Evolutionary conservation across 2,329 filamentous ascomycete genomes (phyloP).

Genomic region (Microsporum audouinii): DNA sequence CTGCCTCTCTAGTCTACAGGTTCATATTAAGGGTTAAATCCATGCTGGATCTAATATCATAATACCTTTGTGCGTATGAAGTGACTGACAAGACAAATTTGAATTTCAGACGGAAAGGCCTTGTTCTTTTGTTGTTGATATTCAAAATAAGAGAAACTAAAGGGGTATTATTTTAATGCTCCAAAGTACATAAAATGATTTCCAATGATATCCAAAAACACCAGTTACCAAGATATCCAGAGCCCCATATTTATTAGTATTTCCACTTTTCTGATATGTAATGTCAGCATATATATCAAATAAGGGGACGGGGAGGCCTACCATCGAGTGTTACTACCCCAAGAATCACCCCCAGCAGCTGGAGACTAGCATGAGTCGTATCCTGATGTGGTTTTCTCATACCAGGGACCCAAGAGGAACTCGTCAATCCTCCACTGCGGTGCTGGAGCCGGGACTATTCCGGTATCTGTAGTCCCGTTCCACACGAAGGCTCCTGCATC

Average conservation of each 20-base stretch:
- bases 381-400: conserved; percentile 1
- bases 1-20: neutral
- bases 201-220: neutral
- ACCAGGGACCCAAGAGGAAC: conserved; percentile 8
- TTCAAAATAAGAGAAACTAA: neutral
- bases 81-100: neutral
- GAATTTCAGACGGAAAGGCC: neutral
- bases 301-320: neutral
- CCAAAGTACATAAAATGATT: neutral
- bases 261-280: neutral
- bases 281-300: neutral
- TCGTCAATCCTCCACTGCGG: conserved; percentile 12
- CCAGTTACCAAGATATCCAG: neutral
- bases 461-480: conserved; percentile 9
- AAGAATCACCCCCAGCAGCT: neutral
- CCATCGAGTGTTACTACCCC: neutral
- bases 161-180: neutral
- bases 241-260: neutral
- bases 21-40: neutral
- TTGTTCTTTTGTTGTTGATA: neutral
- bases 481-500: conserved; percentile 22
- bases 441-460: neutral
- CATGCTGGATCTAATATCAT: neutral
- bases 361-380: conserved; percentile 1
- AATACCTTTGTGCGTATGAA: neutral